Evolutionary conservation across 306 rosid species (phyloP), one percentile per base, ranked within the genome.

Genomic region (Acmispon strigosus): DNA sequence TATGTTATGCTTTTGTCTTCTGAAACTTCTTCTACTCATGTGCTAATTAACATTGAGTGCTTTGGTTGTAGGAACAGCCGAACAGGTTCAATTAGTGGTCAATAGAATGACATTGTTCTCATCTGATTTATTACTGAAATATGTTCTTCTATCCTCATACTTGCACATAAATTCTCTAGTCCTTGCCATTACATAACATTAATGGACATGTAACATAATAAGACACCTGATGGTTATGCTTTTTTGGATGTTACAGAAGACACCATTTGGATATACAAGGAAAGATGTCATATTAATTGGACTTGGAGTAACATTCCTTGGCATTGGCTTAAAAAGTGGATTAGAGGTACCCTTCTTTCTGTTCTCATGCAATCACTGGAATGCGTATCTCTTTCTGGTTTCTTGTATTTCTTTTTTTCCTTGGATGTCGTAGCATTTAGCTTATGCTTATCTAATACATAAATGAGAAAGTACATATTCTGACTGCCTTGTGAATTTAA

Each of bases 221-320:
- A 16, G 53, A 41, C 54, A 12, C 24, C 32, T 27, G 32, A 68
- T 67, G 8, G 52, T 62, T 52, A 27, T 43, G 34, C 11, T 32
- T 13, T 36, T 17, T 54, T 75, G 51, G 54, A 5, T 68, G 13
- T 73, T 72, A 66, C 85, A 80, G 96, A 80, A 83, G 75, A 73
- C 81, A 19, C 85, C 95, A 16, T 94, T 94, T 51, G 99, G 99
- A 53, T 94, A 94, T 82, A 58, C 89, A 18, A 89, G 99, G 86
- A 94, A 94, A 81, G 99, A 94, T 83, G 97, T 91, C 81, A 55
- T 94, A 45, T 75, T 91, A 78, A 89, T 94, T 81, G 99, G 99
- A 63, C 32, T 91, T 43, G 97, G 97, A 60, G 82, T 94, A 77
- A 94, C 97, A 66, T 72, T 68, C 29, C 54, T 89, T 14, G 99